Evolutionary conservation across 2,329 filamentous ascomycete genomes (phyloP).

Genomic region (Colletotrichum sp.): DNA sequence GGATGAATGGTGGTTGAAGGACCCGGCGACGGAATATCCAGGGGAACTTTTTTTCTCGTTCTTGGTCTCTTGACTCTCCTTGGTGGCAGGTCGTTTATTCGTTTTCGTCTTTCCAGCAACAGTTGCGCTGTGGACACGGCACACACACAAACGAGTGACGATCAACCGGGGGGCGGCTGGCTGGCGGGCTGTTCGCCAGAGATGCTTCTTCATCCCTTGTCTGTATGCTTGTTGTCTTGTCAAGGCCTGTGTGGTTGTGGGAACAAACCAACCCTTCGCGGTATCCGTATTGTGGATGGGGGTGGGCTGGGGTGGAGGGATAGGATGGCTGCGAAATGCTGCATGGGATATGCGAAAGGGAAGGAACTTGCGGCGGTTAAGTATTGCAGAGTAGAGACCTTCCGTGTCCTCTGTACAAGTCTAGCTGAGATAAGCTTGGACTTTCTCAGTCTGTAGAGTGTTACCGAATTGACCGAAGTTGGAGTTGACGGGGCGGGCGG

Average conservation of each 20-base stretch:
- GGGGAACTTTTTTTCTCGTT: not conserved
- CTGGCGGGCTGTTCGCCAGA: not conserved
- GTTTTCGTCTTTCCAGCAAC: not conserved
- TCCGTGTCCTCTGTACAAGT: not conserved
- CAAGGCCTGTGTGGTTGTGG: constrained; percentile 4
- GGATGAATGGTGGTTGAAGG: not conserved
- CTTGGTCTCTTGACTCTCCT: not conserved
- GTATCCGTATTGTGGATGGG: not conserved
- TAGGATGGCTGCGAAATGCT: not conserved
- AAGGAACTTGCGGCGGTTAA: constrained; percentile 10
- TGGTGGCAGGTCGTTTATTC: not conserved
- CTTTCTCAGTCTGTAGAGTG: not conserved
- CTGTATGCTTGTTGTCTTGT: not conserved
- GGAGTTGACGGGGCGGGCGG: not conserved
- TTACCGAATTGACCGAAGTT: not conserved
- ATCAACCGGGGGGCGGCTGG: not conserved
- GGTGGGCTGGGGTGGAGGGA: not conserved
- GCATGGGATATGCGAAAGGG: constrained; percentile 16
- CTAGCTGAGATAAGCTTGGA: not conserved
- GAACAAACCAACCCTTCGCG: not conserved
- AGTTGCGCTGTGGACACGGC: not conserved
- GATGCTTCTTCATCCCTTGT: not conserved
- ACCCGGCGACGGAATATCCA: not conserved
- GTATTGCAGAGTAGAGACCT: not conserved
- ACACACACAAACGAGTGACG: not conserved